Base-by-base conservation (phyloP, 257 asterid genomes). In the Capsicum rhomboideum region DNA sequence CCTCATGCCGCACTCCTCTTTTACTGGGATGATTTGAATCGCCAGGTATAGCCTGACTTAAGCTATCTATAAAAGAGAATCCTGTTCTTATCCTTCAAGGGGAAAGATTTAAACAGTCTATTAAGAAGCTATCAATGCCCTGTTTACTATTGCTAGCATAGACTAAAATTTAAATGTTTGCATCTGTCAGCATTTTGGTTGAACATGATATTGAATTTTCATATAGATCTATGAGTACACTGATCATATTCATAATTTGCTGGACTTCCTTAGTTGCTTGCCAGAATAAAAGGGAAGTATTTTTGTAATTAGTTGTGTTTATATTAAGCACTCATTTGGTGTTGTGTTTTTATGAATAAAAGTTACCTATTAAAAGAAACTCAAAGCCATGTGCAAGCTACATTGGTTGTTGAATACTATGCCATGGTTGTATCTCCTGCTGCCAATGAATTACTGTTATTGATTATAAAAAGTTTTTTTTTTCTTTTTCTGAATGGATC, bases 1-100 rank as follows among this genome's bases (percentile, higher is more conserved):
- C 93, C 93, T 61, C 58, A 77, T 46, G 93, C 91, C 3, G 74
- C 91, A 31, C 88, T 88, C 72, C 92, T 90, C 52, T 88, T 88
- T 84, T 88, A 88, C 87, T 90, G 93, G 93, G 86, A 83, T 68
- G 86, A 79, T 77, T 87, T 90, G 80, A 90, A 90, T 82, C 91
- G 91, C 86, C 91, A 88, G 91, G 93, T 90, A 84, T 50, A 78
- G 31, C 8, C 37, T 66, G 31, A 49, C 52, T 9, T 83, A 68
- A 56, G 72, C 71, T 80, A 44, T 67, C 71, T 49, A 44, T 49
- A 21, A 2, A 53, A 13, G 42, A 50, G 21, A 11, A 55, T 23
- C 49, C 81, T 80, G 31, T 68, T n/a, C 56, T 12, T 80, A 28
- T 37, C 53, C 49, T 74, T 31, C 82, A 28, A 50, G 26, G 63